These are phyloP conservation scores for Haplosporangium gracile DNA, from an alignment of 192 early-diverging fungal genomes.

Conservation along the genomic window DNA sequence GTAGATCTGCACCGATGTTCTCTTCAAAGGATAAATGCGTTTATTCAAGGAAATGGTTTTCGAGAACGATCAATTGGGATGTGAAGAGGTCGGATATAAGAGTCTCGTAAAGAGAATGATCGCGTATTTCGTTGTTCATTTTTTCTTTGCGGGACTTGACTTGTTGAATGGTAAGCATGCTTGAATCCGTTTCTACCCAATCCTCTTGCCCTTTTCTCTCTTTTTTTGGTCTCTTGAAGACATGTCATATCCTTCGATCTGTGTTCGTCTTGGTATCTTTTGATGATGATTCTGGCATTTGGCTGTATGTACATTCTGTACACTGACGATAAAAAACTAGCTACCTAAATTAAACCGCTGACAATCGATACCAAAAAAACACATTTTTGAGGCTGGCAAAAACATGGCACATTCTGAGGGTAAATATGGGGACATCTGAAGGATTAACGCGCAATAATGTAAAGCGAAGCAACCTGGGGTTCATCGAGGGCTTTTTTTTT, in stretches of 20 bases:
- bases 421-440: not conserved
- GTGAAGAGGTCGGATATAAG: not conserved
- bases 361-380: slow-evolving; percentile 10
- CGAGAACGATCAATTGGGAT: not conserved
- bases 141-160: not conserved
- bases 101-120: not conserved
- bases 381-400: not conserved
- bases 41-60: not conserved
- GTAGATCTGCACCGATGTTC: not conserved
- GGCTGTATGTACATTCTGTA: slow-evolving; percentile 40
- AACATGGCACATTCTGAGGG: not conserved
- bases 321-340: slow-evolving; percentile 40
- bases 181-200: not conserved
- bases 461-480: not conserved
- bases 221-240: not conserved
- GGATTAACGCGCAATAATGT: not conserved
- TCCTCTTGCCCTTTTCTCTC: not conserved
- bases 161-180: not conserved
- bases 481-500: not conserved
- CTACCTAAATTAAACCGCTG: slow-evolving; percentile 33
- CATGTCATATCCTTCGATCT: not conserved
- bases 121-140: not conserved
- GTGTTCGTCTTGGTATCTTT: not conserved
- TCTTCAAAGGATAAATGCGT: not conserved
- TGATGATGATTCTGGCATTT: slow-evolving; percentile 38